Evolutionary conservation across 2,329 filamentous ascomycete species (phyloP), one percentile per base, ranked within the genome.

Genomic region (Penicillium hordei): DNA sequence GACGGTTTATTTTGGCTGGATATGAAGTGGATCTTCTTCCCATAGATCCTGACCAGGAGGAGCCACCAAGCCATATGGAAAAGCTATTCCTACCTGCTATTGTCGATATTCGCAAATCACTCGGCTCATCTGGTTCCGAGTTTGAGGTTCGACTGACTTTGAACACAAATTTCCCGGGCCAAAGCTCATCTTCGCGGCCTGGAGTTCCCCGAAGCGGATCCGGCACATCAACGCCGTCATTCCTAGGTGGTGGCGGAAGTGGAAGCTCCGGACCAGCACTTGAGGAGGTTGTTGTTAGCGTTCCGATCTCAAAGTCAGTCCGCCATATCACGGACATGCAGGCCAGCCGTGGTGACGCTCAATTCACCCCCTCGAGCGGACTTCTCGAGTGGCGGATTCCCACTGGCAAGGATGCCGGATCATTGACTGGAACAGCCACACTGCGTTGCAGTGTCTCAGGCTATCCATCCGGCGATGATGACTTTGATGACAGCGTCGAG

Each of bases 21-120:
- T 99, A 99, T 71, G 93, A 97, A 74, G 91, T 96, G 21, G 91
- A 99, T 73, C 78, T 99, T 23, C 80, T 97, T 13, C 92, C 92
- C 0, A 84, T 89, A 49, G 83, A 86, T 17, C 81, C 80, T 63
- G 80, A 82, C 21, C 82, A 84, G 65, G 80, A 81, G 52, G 80
- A 83, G 19, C 82, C 77, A 53, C 75, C 84, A 1, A 83, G 76
- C 53, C 79, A 68, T 39, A 75, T 79, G 53, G 85, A 85, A 58
- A 87, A 84, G 64, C 79, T 97, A 15, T 91, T 92, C 70, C 78
- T 97, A 5, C 94, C 94, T 0, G 89, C 94, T 3, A 86, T 82
- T 48, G 81, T 96, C 50, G 90, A 96, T 68, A 85, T 97, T 48
- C 89, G 88, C 66, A 93, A 92, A 1, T 86, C 87, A 0, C 80